Percentiles rank a stretch among this genome's conserved stretches.
phyloP scores from a whole-genome alignment of 148 eudicot species.

The Amaranthus cruentus region DNA sequence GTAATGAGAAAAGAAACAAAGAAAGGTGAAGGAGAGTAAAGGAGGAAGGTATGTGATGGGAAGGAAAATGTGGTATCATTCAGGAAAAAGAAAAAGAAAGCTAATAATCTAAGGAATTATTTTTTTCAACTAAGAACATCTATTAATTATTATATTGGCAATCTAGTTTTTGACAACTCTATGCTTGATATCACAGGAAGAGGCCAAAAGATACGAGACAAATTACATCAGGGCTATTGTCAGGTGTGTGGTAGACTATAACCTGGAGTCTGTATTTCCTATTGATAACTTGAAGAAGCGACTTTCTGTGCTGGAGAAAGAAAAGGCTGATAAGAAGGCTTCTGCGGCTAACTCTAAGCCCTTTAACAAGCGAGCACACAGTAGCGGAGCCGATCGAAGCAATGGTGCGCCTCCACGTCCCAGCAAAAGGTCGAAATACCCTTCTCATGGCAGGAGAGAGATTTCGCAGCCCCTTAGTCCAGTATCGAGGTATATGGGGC shows the following conservation, averaged over 20 bases:
- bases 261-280: slow-evolving; percentile 42
- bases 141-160: background rate
- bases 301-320: slow-evolving; percentile 39
- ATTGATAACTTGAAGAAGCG: slow-evolving; percentile 40
- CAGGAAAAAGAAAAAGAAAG: too few relatives aligned
- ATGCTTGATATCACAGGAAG: slow-evolving; percentile 34
- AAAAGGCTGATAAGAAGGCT: slow-evolving; percentile 41
- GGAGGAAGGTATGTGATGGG: too few relatives aligned
- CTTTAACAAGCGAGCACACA: slow-evolving; percentile 33
- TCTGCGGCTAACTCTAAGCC: slow-evolving; percentile 34
- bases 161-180: background rate
- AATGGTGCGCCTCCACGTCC: slow-evolving; percentile 30
- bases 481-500: slow-evolving; percentile 27
- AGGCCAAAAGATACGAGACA: slow-evolving; percentile 42
- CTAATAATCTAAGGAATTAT: too few relatives aligned
- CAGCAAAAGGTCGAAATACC: slow-evolving; percentile 33
- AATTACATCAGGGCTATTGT: slow-evolving; percentile 35
- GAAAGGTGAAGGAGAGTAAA: too few relatives aligned
- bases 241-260: slow-evolving; percentile 61
- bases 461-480: slow-evolving; percentile 23
- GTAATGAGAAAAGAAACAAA: too few relatives aligned
- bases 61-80: too few relatives aligned
- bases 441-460: slow-evolving; percentile 30
- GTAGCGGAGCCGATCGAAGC: slow-evolving; percentile 19
- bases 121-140: too few relatives aligned